Base-by-base conservation (phyloP, 164 flowering plant species). In the Stephania yunnanensis region DNA sequence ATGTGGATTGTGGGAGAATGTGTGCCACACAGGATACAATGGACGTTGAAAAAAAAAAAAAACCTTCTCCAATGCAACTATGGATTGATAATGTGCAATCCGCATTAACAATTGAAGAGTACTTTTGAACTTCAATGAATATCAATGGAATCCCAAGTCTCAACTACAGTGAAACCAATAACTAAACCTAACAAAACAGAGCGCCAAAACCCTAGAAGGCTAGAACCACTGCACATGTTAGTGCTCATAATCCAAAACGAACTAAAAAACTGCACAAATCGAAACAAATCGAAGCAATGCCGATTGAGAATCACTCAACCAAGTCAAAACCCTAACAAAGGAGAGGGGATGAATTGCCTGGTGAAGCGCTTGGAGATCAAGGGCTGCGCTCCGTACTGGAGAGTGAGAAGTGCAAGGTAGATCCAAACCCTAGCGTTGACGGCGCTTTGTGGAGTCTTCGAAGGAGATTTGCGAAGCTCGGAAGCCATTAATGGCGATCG, bases 361-460 rank as follows among this genome's bases (percentile, higher is more conserved):
- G 71, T 83, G 84, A 81, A 94, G 29, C 95, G 91, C 72, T 91
- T 94, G 74, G 98, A 86, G 82, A 94, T 81, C 75, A 94, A 81
- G 12, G 98, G 98, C 77, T 94, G 98, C 58, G 88, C 90, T 17
- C 98, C 98, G 79, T 94, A 94, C 73, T 92, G 98, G 17, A 94
- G 75, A 22, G 95, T 82, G 73, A 92, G 95, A 6, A 94, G 78
- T 20, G 84, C 30, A 10, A 91, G 86, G 76, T 86, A 92, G 65
- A 91, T 69, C 90, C 85, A 87, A 10, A 91, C 83, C 75, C 81
- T 84, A 19, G 70, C 67, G 67, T 67, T 73, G 42, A 72, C 29
- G 42, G 74, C 36, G 8, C 50, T 77, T 25, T 74, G 78, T 1
- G 85, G n/a, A 66, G 17, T 68, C 71, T 80, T 46, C 6, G 81